These are phyloP conservation scores for Umbellularia californica DNA, from an alignment of 164 flowering plant genomes.

Conservation along the genomic window DNA sequence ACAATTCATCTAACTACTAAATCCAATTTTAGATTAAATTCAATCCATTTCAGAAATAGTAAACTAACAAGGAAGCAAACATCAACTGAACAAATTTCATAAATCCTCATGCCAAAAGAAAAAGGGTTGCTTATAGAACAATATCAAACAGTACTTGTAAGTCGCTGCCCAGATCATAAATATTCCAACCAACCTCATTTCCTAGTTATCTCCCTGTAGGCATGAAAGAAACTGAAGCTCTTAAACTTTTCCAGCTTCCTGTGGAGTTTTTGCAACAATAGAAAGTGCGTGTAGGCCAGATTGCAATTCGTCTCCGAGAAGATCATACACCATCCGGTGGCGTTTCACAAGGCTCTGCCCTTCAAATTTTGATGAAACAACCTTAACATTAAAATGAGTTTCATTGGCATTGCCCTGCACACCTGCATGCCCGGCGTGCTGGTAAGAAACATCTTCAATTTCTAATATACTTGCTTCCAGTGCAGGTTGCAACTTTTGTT, in stretches of 20 bases:
- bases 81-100: no score
- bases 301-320: constrained; percentile 62
- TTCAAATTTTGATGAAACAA: constrained; percentile 64
- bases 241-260: constrained; percentile 32
- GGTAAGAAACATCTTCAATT: constrained; percentile 71
- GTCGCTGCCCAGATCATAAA: no score
- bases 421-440: constrained; percentile 86
- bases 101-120: no score
- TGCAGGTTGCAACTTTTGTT: constrained; percentile 41
- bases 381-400: constrained; percentile 74
- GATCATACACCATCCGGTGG: constrained; percentile 75
- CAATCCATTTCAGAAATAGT: no score
- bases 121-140: no score
- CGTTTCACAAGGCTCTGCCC: constrained; percentile 74
- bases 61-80: no score
- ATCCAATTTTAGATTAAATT: no score
- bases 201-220: no score
- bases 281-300: constrained; percentile 84
- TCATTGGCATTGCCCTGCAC: constrained; percentile 47
- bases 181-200: no score
- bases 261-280: constrained; percentile 77
- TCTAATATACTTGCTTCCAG: constrained; percentile 47
- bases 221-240: background rate
- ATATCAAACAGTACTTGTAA: no score
- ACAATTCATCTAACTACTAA: no score